Conservation (phyloP, 495 filamentous ascomycete genomes). For the Podospora pseudocomata region DNA sequence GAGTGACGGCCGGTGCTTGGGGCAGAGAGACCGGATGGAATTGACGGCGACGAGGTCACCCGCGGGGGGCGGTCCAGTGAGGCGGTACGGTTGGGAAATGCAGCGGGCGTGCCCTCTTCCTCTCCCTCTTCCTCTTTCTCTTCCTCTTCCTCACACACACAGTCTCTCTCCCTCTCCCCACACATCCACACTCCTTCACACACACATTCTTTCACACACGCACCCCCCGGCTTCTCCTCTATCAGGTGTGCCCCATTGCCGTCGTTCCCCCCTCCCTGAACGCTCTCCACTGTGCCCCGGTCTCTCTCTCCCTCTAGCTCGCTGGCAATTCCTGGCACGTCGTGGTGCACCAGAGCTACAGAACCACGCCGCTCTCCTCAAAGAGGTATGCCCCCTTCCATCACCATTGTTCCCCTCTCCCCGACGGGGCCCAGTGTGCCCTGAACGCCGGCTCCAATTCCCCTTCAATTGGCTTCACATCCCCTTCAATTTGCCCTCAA, state of each 20-base stretch:
- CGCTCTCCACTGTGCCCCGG: no score
- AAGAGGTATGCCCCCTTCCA: neutral
- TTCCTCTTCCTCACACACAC: neutral
- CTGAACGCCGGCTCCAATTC: no score
- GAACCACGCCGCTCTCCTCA: neutral
- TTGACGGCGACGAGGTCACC: neutral
- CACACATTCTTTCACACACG: no score
- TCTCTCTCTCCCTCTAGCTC: no score
- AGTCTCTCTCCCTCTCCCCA: neutral
- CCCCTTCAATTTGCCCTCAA: no score
- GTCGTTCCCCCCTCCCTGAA: no score
- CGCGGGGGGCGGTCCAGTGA: neutral
- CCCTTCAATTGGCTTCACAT: no score
- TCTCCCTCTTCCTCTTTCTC: neutral
- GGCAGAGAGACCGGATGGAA: neutral
- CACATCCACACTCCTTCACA: neutral
- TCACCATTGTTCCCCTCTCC: neutral
- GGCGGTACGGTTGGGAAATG: neutral
- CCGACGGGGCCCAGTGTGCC: no score
- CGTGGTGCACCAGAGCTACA: no score
- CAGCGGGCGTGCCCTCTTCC: neutral
- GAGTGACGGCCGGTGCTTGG: neutral
- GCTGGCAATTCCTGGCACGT: no score
- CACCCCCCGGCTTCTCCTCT: no score
- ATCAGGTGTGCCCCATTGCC: no score